Percentiles rank a stretch among this genome's conserved stretches.
Conservation (phyloP, 177 flowering plant genomes). For the Vitis hybrid region DNA sequence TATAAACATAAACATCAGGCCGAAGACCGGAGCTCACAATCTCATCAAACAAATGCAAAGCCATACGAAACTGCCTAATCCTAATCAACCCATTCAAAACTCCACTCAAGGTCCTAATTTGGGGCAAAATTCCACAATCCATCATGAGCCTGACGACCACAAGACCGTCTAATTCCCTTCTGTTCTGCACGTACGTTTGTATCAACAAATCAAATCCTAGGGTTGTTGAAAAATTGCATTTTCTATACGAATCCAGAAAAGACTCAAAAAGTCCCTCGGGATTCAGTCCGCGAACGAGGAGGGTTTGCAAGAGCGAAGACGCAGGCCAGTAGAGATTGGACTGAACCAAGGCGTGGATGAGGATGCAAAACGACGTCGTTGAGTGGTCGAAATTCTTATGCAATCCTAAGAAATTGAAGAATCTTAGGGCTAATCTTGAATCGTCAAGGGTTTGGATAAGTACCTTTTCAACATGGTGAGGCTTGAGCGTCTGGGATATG, state of each 20-base stretch:
- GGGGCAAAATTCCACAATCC: constrained; percentile 41
- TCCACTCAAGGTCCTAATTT: constrained; percentile 62
- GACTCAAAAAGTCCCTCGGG: constrained; percentile 42
- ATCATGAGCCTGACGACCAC: constrained; percentile 46
- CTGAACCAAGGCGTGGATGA: constrained; percentile 62
- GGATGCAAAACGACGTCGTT: constrained; percentile 66
- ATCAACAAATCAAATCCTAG: constrained; percentile 75
- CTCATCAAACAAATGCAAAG: constrained; percentile 51
- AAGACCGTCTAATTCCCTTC: constrained; percentile 50
- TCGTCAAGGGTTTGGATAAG: constrained; percentile 55
- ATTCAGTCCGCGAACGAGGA: constrained; percentile 36
- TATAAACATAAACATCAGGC: constrained; percentile 57
- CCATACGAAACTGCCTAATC: constrained; percentile 52
- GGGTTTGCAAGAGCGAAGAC: constrained; percentile 68
- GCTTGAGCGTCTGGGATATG: constrained; percentile 38
- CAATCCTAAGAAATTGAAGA: constrained; percentile 83
- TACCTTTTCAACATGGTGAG: constrained; percentile 66
- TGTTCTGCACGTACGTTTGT: constrained; percentile 51
- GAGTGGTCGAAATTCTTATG: constrained; percentile 74
- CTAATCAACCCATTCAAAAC: constrained; percentile 63
- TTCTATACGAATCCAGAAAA: constrained; percentile 35
- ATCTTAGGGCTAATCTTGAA: constrained; percentile 69
- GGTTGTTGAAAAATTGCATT: constrained; percentile 34
- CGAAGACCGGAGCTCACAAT: constrained; percentile 35
- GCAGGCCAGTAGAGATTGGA: constrained; percentile 74